These are phyloP conservation scores for Plasmodium coatneyi DNA, from an alignment of 169 alveolate species.

Conservation along the genomic window DNA sequence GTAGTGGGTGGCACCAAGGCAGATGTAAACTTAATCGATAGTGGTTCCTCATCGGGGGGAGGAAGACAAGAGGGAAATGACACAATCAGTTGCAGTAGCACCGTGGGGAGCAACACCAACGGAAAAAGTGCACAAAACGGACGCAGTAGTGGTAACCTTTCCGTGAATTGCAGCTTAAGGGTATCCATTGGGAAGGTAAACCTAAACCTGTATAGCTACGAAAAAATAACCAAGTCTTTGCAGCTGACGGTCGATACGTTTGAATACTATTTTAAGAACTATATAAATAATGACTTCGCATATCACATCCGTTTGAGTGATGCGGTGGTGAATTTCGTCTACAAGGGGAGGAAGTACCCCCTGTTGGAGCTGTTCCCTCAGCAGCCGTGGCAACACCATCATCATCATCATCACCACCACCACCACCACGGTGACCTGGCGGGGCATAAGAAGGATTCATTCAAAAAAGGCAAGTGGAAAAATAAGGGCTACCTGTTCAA, in stretches of 20 bases:
- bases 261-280: slow-evolving; percentile 6
- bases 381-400: background rate
- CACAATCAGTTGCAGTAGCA: background rate
- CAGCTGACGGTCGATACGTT: slow-evolving; percentile 3
- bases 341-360: slow-evolving; percentile 51
- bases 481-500: slow-evolving; percentile 23
- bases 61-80: background rate
- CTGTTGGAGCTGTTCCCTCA: slow-evolving; percentile 2
- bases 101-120: background rate
- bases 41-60: background rate
- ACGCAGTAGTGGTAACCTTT: background rate
- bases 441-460: background rate
- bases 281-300: slow-evolving; percentile 47
- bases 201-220: background rate
- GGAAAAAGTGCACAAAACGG: background rate
- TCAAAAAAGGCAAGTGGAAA: slow-evolving; percentile 24
- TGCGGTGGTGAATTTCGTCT: background rate
- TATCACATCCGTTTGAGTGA: slow-evolving; percentile 25
- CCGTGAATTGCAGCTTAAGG: slow-evolving; percentile 13
- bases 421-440: background rate
- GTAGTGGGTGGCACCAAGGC: background rate
- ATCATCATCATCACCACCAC: no score
- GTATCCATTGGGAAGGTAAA: background rate
- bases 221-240: slow-evolving; percentile 13
- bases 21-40: background rate